Evolutionary conservation across 257 asterid genomes (phyloP).

Genomic region (Knoxia roxburghii): DNA sequence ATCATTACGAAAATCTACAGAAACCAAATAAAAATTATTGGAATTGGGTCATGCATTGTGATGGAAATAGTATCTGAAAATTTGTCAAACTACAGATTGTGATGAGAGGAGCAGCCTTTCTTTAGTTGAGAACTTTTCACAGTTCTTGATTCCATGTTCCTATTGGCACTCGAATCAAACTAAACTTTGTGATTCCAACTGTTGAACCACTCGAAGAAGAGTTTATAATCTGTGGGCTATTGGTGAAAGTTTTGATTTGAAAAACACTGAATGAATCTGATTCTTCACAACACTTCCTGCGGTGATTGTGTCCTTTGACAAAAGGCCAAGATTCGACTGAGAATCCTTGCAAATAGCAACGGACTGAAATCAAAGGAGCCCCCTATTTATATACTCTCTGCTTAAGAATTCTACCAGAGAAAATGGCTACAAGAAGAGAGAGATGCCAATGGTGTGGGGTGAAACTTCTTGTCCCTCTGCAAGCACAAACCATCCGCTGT

Average conservation of each 20-base stretch:
- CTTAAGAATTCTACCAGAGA: neutral
- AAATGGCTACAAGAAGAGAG: slow-evolving; percentile 41
- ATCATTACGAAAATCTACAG: no score
- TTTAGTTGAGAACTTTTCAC: no score
- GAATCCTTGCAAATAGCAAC: neutral
- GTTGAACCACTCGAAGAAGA: neutral
- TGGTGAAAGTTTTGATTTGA: neutral
- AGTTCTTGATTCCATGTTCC: no score
- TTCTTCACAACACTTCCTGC: slow-evolving; percentile 23
- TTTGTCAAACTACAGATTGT: no score
- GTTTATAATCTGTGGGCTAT: neutral
- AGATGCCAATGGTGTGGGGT: slow-evolving; percentile 49
- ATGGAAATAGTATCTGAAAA: no score
- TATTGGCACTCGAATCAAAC: no score
- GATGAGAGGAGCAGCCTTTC: no score
- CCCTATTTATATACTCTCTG: slow-evolving; percentile 5
- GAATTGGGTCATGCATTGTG: no score
- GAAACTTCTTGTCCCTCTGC: slow-evolving; percentile 30
- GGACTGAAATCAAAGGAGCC: neutral
- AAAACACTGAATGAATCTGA: slow-evolving; percentile 24
- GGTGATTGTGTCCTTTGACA: slow-evolving; percentile 1
- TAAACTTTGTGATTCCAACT: neutral
- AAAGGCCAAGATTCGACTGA: neutral
- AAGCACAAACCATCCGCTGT: slow-evolving; percentile 35
- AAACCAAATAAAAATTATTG: no score